phyloP scores from a whole-genome alignment of 768 basidiomycete species.

The Hydnum rufescens region DNA sequence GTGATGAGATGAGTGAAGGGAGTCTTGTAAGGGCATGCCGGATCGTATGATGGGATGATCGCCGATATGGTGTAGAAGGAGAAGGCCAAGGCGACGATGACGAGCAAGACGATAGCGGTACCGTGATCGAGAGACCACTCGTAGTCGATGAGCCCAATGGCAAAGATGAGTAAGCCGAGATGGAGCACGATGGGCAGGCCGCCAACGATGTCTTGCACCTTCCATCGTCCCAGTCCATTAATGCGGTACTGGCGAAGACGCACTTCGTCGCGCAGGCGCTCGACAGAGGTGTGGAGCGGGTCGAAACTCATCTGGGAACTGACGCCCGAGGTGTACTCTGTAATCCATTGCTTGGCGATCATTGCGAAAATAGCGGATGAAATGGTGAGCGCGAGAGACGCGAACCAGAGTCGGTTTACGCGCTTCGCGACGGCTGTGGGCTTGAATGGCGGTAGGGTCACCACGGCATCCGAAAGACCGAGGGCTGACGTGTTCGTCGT shows the following conservation, averaged over 20 bases:
- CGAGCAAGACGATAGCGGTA: not conserved
- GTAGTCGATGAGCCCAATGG: not conserved
- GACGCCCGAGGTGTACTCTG: not conserved
- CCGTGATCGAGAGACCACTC: not conserved
- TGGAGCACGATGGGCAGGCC: not conserved
- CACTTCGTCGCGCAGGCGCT: not conserved
- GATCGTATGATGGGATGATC: not conserved
- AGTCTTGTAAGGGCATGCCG: not conserved
- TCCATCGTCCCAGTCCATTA: not conserved
- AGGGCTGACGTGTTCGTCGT: too few relatives aligned
- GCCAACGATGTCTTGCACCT: not conserved
- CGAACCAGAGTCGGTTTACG: not conserved
- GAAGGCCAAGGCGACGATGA: not conserved
- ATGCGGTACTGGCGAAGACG: not conserved
- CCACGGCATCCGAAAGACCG: not conserved
- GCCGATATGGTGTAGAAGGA: not conserved
- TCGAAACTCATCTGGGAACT: not conserved
- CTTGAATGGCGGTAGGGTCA: not conserved
- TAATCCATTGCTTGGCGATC: not conserved
- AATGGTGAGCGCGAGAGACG: not conserved
- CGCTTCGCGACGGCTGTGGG: not conserved
- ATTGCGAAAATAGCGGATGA: not conserved
- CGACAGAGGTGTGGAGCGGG: too few relatives aligned
- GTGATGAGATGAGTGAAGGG: not conserved
- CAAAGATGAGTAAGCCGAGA: not conserved